Conservation (phyloP, 805 yeast species). For the Zygosaccharomyces gambellarensis region DNA sequence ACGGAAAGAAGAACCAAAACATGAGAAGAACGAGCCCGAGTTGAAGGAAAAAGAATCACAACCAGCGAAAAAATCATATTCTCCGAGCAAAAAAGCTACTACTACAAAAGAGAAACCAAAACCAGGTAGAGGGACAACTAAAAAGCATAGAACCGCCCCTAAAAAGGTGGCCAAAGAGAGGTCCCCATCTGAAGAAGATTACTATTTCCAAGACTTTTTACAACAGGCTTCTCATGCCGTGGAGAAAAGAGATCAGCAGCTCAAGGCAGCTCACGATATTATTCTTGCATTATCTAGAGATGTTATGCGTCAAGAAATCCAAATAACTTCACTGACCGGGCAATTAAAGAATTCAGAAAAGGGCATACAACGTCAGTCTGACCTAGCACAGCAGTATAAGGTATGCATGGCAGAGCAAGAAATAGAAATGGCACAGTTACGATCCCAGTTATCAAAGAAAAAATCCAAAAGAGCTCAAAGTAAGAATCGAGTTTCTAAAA, state of each 20-base stretch:
- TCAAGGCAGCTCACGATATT: constrained; percentile 12
- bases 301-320: constrained; percentile 18
- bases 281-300: constrained; percentile 16
- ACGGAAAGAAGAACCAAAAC: neutral
- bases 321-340: constrained; percentile 21
- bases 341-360: constrained; percentile 7
- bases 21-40: neutral
- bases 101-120: too few species aligned
- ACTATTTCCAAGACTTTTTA: constrained; percentile 2
- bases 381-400: constrained; percentile 5
- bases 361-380: constrained; percentile 1
- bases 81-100: too few species aligned
- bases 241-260: constrained; percentile 14
- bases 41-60: neutral
- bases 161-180: neutral
- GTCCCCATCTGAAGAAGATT: neutral
- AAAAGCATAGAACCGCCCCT: neutral
- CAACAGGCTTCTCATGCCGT: constrained; percentile 8
- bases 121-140: too few species aligned
- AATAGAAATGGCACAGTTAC: constrained; percentile 4
- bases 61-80: neutral
- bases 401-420: constrained; percentile 9
- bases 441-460: neutral
- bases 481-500: neutral
- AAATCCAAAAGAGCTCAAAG: neutral